Percentiles rank a stretch among this genome's conserved stretches.
Conservation (phyloP, 805 yeast species). For the Ascoidea rubescens region DNA sequence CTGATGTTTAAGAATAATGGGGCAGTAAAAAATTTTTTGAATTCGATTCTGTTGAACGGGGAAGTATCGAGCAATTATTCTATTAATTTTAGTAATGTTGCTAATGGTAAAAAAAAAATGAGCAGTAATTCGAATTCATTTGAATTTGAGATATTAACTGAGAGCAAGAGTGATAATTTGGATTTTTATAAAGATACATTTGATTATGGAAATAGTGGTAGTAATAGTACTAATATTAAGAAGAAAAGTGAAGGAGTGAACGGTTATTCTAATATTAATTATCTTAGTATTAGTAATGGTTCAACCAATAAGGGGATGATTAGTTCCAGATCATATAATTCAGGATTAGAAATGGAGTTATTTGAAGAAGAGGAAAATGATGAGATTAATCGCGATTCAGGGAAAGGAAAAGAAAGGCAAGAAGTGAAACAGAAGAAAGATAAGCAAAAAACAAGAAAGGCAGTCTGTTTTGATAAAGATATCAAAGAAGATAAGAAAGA, state of each 20-base stretch:
- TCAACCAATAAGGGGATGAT: not conserved
- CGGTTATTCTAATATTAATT: not conserved
- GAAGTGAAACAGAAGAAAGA: not conserved
- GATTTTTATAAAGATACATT: slow-evolving; percentile 8
- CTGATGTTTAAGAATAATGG: too few relatives aligned
- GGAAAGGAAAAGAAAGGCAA: not conserved
- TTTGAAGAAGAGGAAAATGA: slow-evolving; percentile 1
- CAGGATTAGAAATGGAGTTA: not conserved
- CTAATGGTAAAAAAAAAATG: not conserved
- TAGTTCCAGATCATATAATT: not conserved
- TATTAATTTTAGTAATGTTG: too few relatives aligned
- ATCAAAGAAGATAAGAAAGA: slow-evolving; percentile 2
- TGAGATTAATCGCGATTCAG: not conserved
- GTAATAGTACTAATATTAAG: not conserved
- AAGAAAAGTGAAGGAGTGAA: not conserved
- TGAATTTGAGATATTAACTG: too few relatives aligned
- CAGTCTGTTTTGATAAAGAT: not conserved
- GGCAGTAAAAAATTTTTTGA: not conserved
- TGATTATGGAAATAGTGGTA: slow-evolving; percentile 2
- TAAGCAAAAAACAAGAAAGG: not conserved
- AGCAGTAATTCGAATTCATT: too few relatives aligned
- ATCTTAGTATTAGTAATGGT: not conserved
- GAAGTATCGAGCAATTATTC: too few relatives aligned
- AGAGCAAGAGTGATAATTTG: not conserved
- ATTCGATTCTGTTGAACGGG: not conserved